phyloP scores from a whole-genome alignment of 495 filamentous ascomycete genomes.

The Lophiotrema nucula region DNA sequence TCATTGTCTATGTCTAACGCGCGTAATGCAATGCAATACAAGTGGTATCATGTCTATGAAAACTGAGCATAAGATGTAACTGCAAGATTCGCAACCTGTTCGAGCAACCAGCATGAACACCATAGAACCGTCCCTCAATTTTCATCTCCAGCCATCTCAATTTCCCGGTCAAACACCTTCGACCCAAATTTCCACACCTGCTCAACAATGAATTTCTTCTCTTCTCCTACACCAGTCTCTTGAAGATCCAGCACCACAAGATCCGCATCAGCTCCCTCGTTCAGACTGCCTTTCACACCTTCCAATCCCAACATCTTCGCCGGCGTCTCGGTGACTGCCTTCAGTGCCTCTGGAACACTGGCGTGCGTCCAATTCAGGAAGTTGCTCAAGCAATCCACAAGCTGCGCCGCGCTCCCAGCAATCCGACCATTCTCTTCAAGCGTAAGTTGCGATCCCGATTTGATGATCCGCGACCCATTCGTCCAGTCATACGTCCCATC shows the following conservation, averaged over 20 bases:
- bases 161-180: conserved; percentile 29
- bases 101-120: not conserved
- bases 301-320: conserved; percentile 69
- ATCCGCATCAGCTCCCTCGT: conserved; percentile 74
- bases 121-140: not conserved
- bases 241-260: conserved; percentile 66
- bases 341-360: conserved; percentile 62
- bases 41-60: not conserved
- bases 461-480: conserved; percentile 69
- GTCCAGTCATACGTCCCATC: conserved; percentile 79
- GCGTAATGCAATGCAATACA: no score
- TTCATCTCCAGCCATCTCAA: not conserved
- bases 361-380: conserved; percentile 70
- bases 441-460: conserved; percentile 64
- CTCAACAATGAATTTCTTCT: conserved; percentile 58
- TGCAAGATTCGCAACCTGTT: not conserved
- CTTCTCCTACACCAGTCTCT: conserved; percentile 43
- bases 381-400: conserved; percentile 79
- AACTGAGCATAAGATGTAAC: not conserved
- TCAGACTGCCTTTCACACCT: conserved; percentile 64
- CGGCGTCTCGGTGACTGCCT: conserved; percentile 69
- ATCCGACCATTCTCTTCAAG: conserved; percentile 68
- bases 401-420: conserved; percentile 68
- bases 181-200: conserved; percentile 76
- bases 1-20: no score